Evolutionary conservation across 805 yeast species (phyloP).

Genomic region (Candida multigemmis): DNA sequence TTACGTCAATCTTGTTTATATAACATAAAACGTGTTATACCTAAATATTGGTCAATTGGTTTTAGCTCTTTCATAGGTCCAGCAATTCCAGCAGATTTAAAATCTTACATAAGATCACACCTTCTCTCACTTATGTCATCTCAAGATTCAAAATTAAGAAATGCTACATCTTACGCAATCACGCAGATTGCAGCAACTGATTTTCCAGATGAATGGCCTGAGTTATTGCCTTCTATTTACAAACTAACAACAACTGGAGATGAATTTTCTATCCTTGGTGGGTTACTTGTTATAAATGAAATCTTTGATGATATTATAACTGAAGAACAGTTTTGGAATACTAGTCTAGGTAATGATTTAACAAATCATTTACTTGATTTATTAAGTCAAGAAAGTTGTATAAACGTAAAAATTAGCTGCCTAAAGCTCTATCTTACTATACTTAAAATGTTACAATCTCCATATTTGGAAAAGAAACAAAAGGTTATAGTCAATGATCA

Average conservation of each 20-base stretch:
- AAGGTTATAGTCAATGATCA: no score
- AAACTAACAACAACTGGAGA: slow-evolving; percentile 20
- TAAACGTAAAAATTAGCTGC: slow-evolving; percentile 22
- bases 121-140: slow-evolving; percentile 39
- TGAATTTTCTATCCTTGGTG: slow-evolving; percentile 37
- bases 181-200: slow-evolving; percentile 84
- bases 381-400: slow-evolving; percentile 29
- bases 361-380: slow-evolving; percentile 37
- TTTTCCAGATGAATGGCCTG: slow-evolving; percentile 96
- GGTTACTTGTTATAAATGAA: slow-evolving; percentile 57
- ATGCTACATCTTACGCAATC: slow-evolving; percentile 62
- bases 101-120: slow-evolving; percentile 38
- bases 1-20: slow-evolving; percentile 57
- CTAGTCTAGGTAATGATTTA: slow-evolving; percentile 52
- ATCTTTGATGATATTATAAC: slow-evolving; percentile 79
- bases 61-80: slow-evolving; percentile 69
- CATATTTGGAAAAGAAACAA: no score
- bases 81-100: slow-evolving; percentile 45
- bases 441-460: slow-evolving; percentile 41
- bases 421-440: slow-evolving; percentile 46
- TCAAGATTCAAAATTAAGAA: slow-evolving; percentile 51
- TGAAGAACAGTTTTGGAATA: slow-evolving; percentile 79
- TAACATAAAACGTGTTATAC: slow-evolving; percentile 59
- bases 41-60: slow-evolving; percentile 75
- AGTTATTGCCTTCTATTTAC: slow-evolving; percentile 43